Evolutionary conservation across 1,284 basidiomycete genomes (phyloP), one percentile per base, ranked within the genome.

Genomic region (Sphaerobolus stellatus): DNA sequence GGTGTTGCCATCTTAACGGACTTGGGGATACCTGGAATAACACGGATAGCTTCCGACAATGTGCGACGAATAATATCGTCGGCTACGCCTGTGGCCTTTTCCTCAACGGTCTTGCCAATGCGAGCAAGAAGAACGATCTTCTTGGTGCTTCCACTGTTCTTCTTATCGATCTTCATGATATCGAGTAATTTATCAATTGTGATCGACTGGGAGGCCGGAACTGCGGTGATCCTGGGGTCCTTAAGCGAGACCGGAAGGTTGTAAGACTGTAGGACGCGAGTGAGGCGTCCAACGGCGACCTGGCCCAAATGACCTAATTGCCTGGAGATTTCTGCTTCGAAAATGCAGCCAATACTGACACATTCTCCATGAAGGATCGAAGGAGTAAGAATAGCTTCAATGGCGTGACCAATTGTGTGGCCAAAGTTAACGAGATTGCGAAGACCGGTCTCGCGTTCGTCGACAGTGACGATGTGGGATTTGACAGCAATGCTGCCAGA

Each of bases 371-470:
- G 94, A 8, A 98, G 83, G 59, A 96, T 88, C 16, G 86, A 80
- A 11, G 94, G 94, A 0, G 94, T 95, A 48, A 98, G 75, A 29
- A 97, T 84, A 7, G 93, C 94, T 73, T 98, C 94, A 66, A 97
- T 94, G 14, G 94, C 94, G 73, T 98, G 94, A 1, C 94, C 94
- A 64, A 98, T 94, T 33, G 90, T 92, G 71, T 98, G 95, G 1
- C 94, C 95, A 66, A 97, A 98, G 74, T 98, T 98, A 75, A 98
- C 94, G 48, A 98, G 86, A 75, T 97, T 97, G 59, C 94, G 90
- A 36, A 98, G 80, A 38, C 95, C 92, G 0, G 94, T 94, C 74
- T 98, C 95, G 66, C 89, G 91, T 72, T 94, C 92, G 74, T 98
- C 94, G 63, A 93, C 83, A 30, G 94, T 94, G 60, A 98, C 94